These are phyloP conservation scores for Zopfochytrium polystomum DNA, from an alignment of 371 early-diverging fungal species.

Conservation along the genomic window DNA sequence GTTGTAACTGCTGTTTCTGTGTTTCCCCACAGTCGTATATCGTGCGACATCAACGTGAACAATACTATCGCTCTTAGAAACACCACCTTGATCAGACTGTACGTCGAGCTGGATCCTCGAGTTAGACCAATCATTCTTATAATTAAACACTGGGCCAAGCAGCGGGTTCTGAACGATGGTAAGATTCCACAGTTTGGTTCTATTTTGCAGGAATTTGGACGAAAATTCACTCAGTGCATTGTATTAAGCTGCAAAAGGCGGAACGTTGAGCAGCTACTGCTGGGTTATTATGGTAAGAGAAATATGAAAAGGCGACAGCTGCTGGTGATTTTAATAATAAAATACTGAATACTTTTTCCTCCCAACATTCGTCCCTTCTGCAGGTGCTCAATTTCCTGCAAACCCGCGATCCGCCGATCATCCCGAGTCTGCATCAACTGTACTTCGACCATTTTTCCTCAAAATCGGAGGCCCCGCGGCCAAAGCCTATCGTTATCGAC, in stretches of 20 bases:
- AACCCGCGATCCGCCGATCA: constrained; percentile 78
- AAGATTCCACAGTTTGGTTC: constrained; percentile 11
- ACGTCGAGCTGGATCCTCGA: constrained; percentile 74
- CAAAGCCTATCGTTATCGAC: constrained; percentile 42
- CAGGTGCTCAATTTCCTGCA: constrained; percentile 77
- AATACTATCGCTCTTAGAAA: constrained; percentile 76
- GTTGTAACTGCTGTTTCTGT: background rate
- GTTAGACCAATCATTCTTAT: constrained; percentile 71
- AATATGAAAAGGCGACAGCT: background rate
- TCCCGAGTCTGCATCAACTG: constrained; percentile 77
- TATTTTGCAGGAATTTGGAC: background rate
- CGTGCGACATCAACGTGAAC: constrained; percentile 84
- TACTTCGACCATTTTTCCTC: constrained; percentile 22
- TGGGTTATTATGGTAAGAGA: constrained; percentile 79
- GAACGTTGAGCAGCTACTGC: constrained; percentile 88
- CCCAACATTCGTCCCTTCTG: no score
- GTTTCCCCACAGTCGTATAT: constrained; percentile 19
- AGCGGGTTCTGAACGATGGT: constrained; percentile 67
- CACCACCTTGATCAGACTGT: constrained; percentile 71
- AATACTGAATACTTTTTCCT: no score
- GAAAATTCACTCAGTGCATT: background rate
- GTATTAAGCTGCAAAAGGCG: constrained; percentile 68
- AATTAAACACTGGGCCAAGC: constrained; percentile 80
- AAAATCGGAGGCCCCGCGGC: constrained; percentile 10
- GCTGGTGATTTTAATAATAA: no score